These are phyloP conservation scores for Thymus quinquecostatus DNA, from an alignment of 257 asterid species.

Conservation along the genomic window DNA sequence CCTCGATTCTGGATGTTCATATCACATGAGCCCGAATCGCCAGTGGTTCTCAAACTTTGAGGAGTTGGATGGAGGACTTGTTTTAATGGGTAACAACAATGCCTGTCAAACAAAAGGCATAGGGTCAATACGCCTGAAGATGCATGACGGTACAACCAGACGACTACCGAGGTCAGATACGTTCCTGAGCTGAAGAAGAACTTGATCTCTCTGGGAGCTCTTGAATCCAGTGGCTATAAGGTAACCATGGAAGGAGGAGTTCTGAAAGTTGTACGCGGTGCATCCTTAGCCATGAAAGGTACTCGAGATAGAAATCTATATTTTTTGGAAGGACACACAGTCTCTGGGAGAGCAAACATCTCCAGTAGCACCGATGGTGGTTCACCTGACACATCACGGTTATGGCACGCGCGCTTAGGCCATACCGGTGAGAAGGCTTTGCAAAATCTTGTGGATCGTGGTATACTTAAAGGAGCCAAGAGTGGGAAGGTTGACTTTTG, in stretches of 20 bases:
- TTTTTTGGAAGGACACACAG: background rate
- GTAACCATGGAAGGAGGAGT: background rate
- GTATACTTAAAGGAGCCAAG: conserved; percentile 7
- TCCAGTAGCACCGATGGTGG: background rate
- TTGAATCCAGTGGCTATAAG: background rate
- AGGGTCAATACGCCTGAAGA: background rate
- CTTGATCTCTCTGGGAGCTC: too few species aligned
- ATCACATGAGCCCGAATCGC: background rate
- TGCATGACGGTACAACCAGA: background rate
- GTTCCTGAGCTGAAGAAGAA: background rate
- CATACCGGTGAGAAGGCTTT: conserved; percentile 17
- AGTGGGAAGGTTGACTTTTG: background rate
- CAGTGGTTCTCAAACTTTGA: conserved; percentile 5
- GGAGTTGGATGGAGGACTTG: background rate
- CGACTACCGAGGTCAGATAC: background rate
- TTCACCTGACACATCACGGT: background rate
- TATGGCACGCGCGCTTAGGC: conserved; percentile 12
- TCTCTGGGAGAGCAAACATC: background rate
- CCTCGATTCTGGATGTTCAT: background rate
- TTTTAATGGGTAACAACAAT: background rate
- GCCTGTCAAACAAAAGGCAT: background rate
- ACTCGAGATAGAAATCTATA: background rate
- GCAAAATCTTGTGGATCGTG: background rate
- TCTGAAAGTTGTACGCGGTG: conserved; percentile 2
- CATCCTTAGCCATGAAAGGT: background rate